A percentile compares a stretch with the other conserved stretches of the same genome.
Evolutionary conservation across 345 rosid species (phyloP).

Genomic region (Gossypium anomalum): DNA sequence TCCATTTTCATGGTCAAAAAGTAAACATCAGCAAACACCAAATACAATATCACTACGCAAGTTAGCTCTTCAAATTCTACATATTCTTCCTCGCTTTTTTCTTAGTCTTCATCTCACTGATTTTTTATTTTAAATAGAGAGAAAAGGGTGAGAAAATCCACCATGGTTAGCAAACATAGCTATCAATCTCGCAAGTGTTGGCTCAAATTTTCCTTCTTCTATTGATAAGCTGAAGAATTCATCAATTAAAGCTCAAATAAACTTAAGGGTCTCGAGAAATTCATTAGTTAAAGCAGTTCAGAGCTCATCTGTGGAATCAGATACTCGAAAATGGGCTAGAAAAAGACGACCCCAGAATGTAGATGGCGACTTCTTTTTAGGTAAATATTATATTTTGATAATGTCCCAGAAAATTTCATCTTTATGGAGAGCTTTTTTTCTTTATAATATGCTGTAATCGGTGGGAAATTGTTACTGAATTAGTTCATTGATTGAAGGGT

Average conservation of each 20-base stretch:
- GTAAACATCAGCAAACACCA: background rate
- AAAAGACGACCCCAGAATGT: slow-evolving; percentile 41
- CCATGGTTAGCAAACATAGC: slow-evolving; percentile 11
- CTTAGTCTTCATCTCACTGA: background rate
- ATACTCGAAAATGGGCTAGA: slow-evolving; percentile 16
- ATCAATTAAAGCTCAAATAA: background rate
- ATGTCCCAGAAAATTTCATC: background rate
- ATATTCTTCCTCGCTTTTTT: background rate
- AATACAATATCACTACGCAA: background rate
- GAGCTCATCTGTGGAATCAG: slow-evolving; percentile 5
- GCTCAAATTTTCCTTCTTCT: slow-evolving; percentile 5
- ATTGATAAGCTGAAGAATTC: slow-evolving; percentile 7
- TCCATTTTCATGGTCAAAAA: background rate
- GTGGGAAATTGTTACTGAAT: background rate
- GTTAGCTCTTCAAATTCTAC: background rate
- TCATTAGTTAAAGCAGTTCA: slow-evolving; percentile 32
- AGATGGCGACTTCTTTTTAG: slow-evolving; percentile 55
- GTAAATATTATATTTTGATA: slow-evolving; percentile 20
- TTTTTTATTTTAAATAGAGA: no score
- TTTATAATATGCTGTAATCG: background rate
- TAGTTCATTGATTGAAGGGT: background rate
- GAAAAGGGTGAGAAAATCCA: background rate
- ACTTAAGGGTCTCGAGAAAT: slow-evolving; percentile 2
- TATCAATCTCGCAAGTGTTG: background rate
- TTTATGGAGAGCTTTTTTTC: background rate